These are phyloP conservation scores for Penicillium brasilianum DNA, from an alignment of 2,329 filamentous ascomycete genomes.

Conservation along the genomic window DNA sequence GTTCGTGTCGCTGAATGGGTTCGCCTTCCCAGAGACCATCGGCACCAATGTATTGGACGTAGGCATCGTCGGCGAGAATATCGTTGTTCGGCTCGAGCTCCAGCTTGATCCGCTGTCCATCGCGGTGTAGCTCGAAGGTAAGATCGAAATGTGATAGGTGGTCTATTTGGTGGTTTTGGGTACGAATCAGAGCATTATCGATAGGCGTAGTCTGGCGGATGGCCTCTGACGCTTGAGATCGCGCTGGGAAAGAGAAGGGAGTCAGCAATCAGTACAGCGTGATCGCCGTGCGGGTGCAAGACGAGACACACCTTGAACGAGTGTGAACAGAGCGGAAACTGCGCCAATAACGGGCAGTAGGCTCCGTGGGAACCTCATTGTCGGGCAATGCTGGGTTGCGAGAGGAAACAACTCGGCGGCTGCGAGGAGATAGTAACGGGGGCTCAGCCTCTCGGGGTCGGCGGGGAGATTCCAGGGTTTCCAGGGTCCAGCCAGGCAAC, in stretches of 20 bases:
- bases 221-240: conserved; percentile 76
- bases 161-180: conserved; percentile 77
- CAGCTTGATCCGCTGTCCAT: conserved; percentile 74
- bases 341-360: conserved; percentile 26
- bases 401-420: not conserved
- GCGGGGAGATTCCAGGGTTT: conserved; percentile 18
- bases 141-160: conserved; percentile 84
- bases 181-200: conserved; percentile 76
- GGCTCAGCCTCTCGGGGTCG: conserved; percentile 11
- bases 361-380: conserved; percentile 27
- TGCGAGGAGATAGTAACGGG: not conserved
- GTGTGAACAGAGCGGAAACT: conserved; percentile 22
- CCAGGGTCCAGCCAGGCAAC: conserved; percentile 20
- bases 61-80: conserved; percentile 76
- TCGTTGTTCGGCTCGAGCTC: conserved; percentile 89
- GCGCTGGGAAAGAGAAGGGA: conserved; percentile 52
- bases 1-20: conserved; percentile 70
- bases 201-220: conserved; percentile 74
- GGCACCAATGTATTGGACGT: conserved; percentile 70
- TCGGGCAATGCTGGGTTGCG: conserved; percentile 10
- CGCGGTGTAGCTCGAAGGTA: conserved; percentile 73
- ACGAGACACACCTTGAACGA: conserved; percentile 22
- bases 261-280: conserved; percentile 3
- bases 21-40: conserved; percentile 75
- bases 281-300: not conserved